phyloP scores from a whole-genome alignment of 163 green algal genomes.

The Scenedesmus sp. region DNA sequence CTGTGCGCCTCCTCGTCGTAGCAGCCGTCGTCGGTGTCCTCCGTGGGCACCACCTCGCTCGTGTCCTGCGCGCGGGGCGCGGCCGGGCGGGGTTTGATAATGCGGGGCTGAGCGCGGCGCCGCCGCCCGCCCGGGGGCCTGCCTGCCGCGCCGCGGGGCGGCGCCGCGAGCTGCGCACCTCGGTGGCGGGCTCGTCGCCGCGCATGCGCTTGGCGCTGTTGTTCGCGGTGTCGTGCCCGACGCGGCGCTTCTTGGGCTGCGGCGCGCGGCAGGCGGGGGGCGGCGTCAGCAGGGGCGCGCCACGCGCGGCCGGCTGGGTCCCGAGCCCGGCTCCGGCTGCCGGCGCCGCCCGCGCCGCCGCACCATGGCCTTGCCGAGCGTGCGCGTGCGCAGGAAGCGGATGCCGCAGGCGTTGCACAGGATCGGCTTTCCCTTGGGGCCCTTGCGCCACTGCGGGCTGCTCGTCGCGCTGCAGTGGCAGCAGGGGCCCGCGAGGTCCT shows the following conservation, averaged over 20 bases:
- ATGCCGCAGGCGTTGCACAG: conserved; percentile 71
- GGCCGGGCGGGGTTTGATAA: no score
- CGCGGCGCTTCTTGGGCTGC: conserved; percentile 28
- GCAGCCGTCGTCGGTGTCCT: conserved; percentile 7
- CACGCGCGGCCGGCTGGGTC: no score
- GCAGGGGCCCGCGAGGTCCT: conserved; percentile 53
- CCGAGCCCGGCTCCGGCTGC: background rate
- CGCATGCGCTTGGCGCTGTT: background rate
- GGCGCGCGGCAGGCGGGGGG: no score
- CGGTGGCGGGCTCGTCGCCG: background rate
- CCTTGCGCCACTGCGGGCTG: conserved; percentile 62
- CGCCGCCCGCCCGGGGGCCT: no score
- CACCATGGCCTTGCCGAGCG: conserved; percentile 43
- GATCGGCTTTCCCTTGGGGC: conserved; percentile 61
- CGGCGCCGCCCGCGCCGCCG: no score
- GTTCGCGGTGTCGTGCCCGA: no score
- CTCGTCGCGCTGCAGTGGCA: conserved; percentile 49
- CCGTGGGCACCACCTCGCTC: conserved; percentile 1
- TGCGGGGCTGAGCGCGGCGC: no score
- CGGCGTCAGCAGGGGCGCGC: no score
- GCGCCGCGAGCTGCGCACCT: background rate
- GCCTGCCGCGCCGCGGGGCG: no score
- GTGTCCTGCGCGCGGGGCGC: conserved; percentile 4
- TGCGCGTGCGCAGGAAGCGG: conserved; percentile 55
- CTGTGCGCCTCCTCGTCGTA: background rate